phyloP scores from a whole-genome alignment of 176 grass and related monocot species.

The Aegilops umbellulata region DNA sequence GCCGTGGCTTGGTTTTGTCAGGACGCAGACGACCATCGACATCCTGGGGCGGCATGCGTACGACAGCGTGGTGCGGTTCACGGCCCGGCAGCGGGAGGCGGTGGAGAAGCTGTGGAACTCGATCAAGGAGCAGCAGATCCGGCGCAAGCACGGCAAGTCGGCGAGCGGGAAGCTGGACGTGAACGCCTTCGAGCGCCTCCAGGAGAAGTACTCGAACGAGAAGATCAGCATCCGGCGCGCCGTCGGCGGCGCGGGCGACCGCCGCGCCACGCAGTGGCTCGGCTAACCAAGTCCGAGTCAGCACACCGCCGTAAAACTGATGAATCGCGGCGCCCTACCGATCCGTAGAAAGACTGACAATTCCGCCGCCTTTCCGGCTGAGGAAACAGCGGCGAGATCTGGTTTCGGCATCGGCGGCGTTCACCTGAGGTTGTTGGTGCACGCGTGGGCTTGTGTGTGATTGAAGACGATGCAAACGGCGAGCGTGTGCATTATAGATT shows the following conservation, averaged over 20 bases:
- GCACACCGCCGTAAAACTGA: too few species aligned
- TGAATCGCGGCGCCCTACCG: too few species aligned
- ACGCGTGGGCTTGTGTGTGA: background rate
- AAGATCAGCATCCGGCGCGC: conserved; percentile 89
- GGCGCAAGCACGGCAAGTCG: conserved; percentile 86
- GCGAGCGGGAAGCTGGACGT: conserved; percentile 86
- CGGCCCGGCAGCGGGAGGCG: conserved; percentile 55
- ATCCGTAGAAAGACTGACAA: too few species aligned
- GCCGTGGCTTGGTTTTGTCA: conserved; percentile 26
- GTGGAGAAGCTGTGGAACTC: conserved; percentile 83
- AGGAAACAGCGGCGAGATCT: too few species aligned
- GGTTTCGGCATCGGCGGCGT: too few species aligned
- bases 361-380: too few species aligned
- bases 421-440: too few species aligned
- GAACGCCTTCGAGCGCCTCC: conserved; percentile 77
- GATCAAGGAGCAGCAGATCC: conserved; percentile 84
- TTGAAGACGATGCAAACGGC: conserved; percentile 4
- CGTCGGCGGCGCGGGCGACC: conserved; percentile 70
- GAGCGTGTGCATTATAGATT: background rate
- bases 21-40: conserved; percentile 88
- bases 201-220: conserved; percentile 82
- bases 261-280: conserved; percentile 64
- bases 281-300: too few species aligned
- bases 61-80: conserved; percentile 68
- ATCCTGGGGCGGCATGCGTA: conserved; percentile 81